Evolutionary conservation across 2,329 filamentous ascomycete species (phyloP), one percentile per base, ranked within the genome.

Genomic region (Zymoseptoria crescenta): DNA sequence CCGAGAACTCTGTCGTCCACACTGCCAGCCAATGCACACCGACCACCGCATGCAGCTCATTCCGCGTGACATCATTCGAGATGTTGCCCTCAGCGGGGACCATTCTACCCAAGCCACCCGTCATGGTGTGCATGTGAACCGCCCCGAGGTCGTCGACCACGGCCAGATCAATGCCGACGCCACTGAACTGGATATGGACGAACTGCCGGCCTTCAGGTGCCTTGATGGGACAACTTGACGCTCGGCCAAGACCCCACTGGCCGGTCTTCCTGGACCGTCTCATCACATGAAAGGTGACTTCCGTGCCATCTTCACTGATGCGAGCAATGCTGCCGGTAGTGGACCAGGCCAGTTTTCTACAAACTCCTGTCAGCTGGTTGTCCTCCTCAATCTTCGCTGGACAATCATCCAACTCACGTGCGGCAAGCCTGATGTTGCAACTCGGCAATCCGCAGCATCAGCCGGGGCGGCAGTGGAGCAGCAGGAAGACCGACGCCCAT

Each of bases 271-370:
- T 81, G 64, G 86, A 80, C 68, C 87, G 86, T 35, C 84, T 81
- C 55, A 96, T 79, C 70, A 89, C 87, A 60, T 87, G 85, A 52
- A 96, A 79, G 69, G 88, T 85, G 56, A 96, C 77, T 13, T 80
- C 81, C 53, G 81, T 81, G 28, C 89, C 88, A 74, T 92, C 87
- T 16, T 83, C 76, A 20, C 86, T 83, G 65, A 97, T 87, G 56
- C 87, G 87, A 28, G 92, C 92, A 65, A 97, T 89, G 60, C 87
- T 91, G 50, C 93, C 93, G 61, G 85, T 83, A 68, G 87, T 91
- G 9, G 93, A 96, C 92, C 93, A 97, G 29, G 88, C 86, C 56
- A 96, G 82, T 64, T 84, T 85, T 71, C 91, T 95, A 59, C 51
- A 20, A 49, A 20, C 9, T 24, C n/a, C 8, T 13, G 54, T 52